A percentile compares a stretch with the other conserved stretches of the same genome.
phyloP scores from a whole-genome alignment of 352 stramenopile genomes.

The Globisporangium takayamanum region DNA sequence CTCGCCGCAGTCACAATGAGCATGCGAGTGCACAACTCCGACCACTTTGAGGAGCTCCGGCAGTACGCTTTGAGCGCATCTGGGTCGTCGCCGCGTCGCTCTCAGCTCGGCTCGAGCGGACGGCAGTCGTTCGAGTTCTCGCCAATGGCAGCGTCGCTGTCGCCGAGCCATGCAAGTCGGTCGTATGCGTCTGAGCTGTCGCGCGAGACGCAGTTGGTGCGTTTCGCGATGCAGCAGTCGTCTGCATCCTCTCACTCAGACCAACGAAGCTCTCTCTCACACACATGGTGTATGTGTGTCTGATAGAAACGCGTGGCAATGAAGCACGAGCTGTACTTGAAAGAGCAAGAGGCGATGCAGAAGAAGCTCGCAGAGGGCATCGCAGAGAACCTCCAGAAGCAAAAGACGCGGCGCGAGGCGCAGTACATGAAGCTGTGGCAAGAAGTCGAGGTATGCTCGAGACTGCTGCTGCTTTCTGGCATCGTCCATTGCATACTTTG shows the following conservation, averaged over 20 bases:
- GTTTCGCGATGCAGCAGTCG: background rate
- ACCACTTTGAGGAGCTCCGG: slow-evolving; percentile 65
- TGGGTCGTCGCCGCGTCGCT: slow-evolving; percentile 20
- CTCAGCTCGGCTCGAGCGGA: slow-evolving; percentile 18
- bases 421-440: slow-evolving; percentile 65
- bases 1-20: slow-evolving; percentile 27
- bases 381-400: slow-evolving; percentile 54
- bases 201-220: slow-evolving; percentile 48
- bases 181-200: slow-evolving; percentile 41
- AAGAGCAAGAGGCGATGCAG: slow-evolving; percentile 55
- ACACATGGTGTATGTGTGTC: background rate
- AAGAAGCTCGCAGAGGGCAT: slow-evolving; percentile 59
- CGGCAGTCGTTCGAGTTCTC: slow-evolving; percentile 20
- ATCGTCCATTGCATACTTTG: too few species aligned
- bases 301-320: slow-evolving; percentile 57
- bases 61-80: slow-evolving; percentile 37
- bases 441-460: slow-evolving; percentile 44
- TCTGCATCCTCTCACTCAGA: background rate
- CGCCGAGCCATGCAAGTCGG: slow-evolving; percentile 16
- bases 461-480: background rate
- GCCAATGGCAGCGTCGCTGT: slow-evolving; percentile 11
- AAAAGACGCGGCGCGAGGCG: slow-evolving; percentile 55
- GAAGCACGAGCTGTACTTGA: slow-evolving; percentile 71
- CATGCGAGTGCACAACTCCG: slow-evolving; percentile 70
- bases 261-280: background rate